Conservation (phyloP, 306 rosid genomes). For the Trichosanthes truncata region DNA sequence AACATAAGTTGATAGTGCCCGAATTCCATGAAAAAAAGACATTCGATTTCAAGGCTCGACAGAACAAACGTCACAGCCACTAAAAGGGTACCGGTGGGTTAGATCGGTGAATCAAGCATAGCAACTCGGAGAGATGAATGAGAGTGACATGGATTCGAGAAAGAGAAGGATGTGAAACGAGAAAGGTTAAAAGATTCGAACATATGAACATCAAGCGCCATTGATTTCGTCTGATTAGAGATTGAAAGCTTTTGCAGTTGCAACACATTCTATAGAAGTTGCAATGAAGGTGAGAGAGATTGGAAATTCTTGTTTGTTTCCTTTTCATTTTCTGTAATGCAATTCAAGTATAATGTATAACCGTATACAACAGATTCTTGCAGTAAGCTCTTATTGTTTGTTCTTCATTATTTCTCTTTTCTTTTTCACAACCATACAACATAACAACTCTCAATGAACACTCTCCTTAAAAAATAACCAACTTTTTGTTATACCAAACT, state of each 20-base stretch:
- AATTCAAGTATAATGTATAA: neutral
- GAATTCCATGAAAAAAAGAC: constrained; percentile 62
- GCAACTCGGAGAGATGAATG: constrained; percentile 55
- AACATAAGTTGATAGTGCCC: constrained; percentile 73
- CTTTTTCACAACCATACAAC: neutral
- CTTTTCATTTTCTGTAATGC: neutral
- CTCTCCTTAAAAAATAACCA: neutral
- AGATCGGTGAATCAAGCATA: constrained; percentile 60
- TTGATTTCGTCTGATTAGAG: neutral
- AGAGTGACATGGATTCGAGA: constrained; percentile 39
- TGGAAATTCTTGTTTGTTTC: neutral
- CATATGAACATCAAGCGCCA: constrained; percentile 37
- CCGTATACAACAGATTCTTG: neutral
- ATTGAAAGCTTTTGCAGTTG: neutral
- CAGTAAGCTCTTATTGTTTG: constrained; percentile 3
- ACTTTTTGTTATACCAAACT: neutral
- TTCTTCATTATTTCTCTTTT: neutral
- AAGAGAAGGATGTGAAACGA: constrained; percentile 48
- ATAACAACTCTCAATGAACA: neutral
- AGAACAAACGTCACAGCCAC: constrained; percentile 70
- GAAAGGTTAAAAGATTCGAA: constrained; percentile 46
- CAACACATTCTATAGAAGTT: no score
- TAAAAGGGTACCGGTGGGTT: constrained; percentile 20
- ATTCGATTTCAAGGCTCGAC: constrained; percentile 56
- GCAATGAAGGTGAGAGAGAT: neutral